Evolutionary conservation across 257 asterid species (phyloP).

Genomic region (Thymus quinquecostatus): DNA sequence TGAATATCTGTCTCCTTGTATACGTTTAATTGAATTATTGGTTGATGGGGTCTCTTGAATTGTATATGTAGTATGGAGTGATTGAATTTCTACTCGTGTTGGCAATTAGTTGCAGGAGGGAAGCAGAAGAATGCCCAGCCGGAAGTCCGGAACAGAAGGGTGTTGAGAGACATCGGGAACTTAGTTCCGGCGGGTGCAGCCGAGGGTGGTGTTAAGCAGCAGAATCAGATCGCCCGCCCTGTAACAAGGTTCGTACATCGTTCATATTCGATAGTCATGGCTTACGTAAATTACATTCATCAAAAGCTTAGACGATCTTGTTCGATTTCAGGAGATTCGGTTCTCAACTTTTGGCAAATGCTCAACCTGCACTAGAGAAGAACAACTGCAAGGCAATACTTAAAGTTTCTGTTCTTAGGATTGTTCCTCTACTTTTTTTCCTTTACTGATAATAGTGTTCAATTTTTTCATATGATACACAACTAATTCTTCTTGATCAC

Average conservation of each 20-base stretch:
- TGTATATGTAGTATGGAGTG: background rate
- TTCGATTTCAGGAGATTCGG: constrained; percentile 28
- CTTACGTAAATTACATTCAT: too few species aligned
- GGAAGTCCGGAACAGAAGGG: constrained; percentile 58
- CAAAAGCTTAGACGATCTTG: too few species aligned
- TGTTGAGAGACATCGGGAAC: constrained; percentile 78
- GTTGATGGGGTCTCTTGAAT: background rate
- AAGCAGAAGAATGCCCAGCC: constrained; percentile 53
- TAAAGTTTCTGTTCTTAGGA: background rate
- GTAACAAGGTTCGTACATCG: constrained; percentile 15
- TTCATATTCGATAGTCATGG: too few species aligned
- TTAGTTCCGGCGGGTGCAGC: constrained; percentile 40
- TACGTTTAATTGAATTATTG: background rate
- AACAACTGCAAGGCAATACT: constrained; percentile 41
- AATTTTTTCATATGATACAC: background rate
- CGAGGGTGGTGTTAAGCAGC: constrained; percentile 46
- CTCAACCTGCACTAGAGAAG: constrained; percentile 41
- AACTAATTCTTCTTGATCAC: background rate
- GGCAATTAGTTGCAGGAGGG: constrained; percentile 45
- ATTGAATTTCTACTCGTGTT: background rate
- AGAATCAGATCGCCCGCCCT: constrained; percentile 39
- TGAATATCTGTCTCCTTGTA: background rate
- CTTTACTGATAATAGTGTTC: background rate
- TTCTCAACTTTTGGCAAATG: constrained; percentile 41
- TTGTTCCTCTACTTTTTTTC: background rate